These are phyloP conservation scores for Verruconis gallopava DNA, from an alignment of 2,329 filamentous ascomycete genomes.

Conservation along the genomic window DNA sequence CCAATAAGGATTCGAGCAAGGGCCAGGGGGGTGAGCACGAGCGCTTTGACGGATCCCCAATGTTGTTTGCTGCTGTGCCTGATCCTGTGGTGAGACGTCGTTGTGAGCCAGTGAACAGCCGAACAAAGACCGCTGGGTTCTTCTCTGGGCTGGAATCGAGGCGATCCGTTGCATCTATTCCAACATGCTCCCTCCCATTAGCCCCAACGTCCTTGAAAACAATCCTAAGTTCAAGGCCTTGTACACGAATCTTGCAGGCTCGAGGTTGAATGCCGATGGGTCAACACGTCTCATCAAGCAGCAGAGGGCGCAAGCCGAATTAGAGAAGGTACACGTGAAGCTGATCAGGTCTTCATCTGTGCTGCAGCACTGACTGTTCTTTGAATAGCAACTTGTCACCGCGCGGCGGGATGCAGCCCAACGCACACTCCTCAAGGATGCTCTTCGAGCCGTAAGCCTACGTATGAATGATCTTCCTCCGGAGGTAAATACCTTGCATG, in stretches of 20 bases:
- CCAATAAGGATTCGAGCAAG: too few species aligned
- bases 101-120: too few species aligned
- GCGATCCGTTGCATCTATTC: too few species aligned
- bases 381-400: slow-evolving; percentile 26
- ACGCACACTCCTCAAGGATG: slow-evolving; percentile 21
- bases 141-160: too few species aligned
- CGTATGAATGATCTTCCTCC: slow-evolving; percentile 24
- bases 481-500: slow-evolving; percentile 18
- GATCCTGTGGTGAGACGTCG: too few species aligned
- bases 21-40: too few species aligned
- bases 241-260: slow-evolving; percentile 30
- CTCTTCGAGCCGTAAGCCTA: slow-evolving; percentile 23
- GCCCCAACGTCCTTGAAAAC: slow-evolving; percentile 22
- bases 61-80: too few species aligned
- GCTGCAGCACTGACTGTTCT: too few species aligned
- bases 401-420: slow-evolving; percentile 22
- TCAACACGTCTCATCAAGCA: slow-evolving; percentile 30
- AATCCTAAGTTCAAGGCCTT: slow-evolving; percentile 33
- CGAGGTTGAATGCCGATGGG: slow-evolving; percentile 32
- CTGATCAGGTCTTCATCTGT: not conserved
- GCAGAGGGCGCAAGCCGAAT: slow-evolving; percentile 28
- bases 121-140: too few species aligned
- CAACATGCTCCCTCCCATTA: slow-evolving; percentile 30
- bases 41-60: too few species aligned
- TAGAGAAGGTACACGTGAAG: slow-evolving; percentile 21